Base-by-base conservation (phyloP, 1,284 basidiomycete genomes). In the Gymnopus androsaceus region DNA sequence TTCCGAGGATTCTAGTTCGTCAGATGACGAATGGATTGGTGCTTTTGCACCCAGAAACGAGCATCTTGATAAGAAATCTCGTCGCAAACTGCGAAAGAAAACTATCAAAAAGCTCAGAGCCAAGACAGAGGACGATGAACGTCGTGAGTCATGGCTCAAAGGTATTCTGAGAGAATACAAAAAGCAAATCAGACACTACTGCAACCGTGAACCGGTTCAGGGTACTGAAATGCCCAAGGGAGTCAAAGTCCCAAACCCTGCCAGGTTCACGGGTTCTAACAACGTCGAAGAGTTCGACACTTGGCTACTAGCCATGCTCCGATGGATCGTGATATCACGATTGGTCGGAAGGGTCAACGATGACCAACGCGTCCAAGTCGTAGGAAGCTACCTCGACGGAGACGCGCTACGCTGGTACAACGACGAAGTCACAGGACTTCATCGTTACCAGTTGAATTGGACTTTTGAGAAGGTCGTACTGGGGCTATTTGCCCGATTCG, bases 401-500 rank as follows among this genome's bases (percentile, higher is more conserved):
- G 28, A 54, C 25, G 64, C 62, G 8, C 17, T 34, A 4, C 40
- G 33, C 5, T 63, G 59, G 59, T 61, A 42, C 46, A 44, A 55
- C 15, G 51, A 55, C 19, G 46, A 60, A 30, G 59, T 64, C 2
- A 28, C 55, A 3, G 40, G 46, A n/a, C 21, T 50, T 19, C 47
- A 60, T 17, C 54, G 56, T 11, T 6, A 25, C 3, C 31, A 51
- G 19, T 19, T 19, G 2, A 1, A 41, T 2, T 66, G 63, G 63
- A 59, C 37, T 0, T 61, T 63, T 41, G 49, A 60, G 25, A 40
- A 60, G 4, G 48, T 59, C 14, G 57, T 65, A 5, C 25, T 56
- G 30, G 60, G 54, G 28, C 37, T 64, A 36, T 64, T 59, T 51
- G 57, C 62, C 31, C 51, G 57, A 15, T 66, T 61, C 50, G 55